Evolutionary conservation across 768 basidiomycete genomes (phyloP).

Genomic region (Lactarius sp.): DNA sequence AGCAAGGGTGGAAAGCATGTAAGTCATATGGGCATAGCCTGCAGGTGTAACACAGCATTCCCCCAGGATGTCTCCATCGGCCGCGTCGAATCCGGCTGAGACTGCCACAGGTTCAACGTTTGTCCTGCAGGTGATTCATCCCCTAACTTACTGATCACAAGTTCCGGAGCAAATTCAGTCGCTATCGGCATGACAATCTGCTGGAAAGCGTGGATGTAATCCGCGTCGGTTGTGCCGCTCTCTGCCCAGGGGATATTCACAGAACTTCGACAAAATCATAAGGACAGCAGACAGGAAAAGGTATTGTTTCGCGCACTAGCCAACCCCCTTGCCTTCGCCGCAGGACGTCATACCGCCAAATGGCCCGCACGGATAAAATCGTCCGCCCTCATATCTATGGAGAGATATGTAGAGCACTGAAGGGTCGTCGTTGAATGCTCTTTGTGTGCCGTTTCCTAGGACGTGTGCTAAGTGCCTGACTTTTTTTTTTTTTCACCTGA

Average conservation of each 20-base stretch:
- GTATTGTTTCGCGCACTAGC: conserved; percentile 57
- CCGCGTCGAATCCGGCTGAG: conserved; percentile 97
- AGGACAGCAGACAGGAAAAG: conserved; percentile 6
- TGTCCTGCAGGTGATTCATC: not conserved
- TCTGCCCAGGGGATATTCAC: conserved; percentile 96
- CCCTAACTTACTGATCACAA: conserved; percentile 78
- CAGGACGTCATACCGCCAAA: conserved; percentile 85
- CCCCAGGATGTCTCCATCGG: conserved; percentile 86
- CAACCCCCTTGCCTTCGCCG: conserved; percentile 77
- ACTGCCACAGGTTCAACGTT: conserved; percentile 44
- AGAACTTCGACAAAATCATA: conserved; percentile 47
- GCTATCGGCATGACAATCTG: conserved; percentile 96
- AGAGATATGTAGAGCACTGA: conserved; percentile 90
- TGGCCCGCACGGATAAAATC: conserved; percentile 89
- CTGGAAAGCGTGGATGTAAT: conserved; percentile 96
- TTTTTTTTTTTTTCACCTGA: not conserved
- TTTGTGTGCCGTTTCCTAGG: conserved; percentile 92
- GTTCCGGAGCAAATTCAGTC: conserved; percentile 91
- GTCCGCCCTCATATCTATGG: conserved; percentile 89
- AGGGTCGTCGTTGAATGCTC: conserved; percentile 91
- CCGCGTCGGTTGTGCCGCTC: conserved; percentile 85
- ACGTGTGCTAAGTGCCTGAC: not conserved
- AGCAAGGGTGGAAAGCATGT: conserved; percentile 88
- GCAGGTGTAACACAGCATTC: conserved; percentile 87
- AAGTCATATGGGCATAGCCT: conserved; percentile 98